Evolutionary conservation across 2,329 filamentous ascomycete genomes (phyloP), one percentile per base, ranked within the genome.

Genomic region (Raffaelea deltoideospora): DNA sequence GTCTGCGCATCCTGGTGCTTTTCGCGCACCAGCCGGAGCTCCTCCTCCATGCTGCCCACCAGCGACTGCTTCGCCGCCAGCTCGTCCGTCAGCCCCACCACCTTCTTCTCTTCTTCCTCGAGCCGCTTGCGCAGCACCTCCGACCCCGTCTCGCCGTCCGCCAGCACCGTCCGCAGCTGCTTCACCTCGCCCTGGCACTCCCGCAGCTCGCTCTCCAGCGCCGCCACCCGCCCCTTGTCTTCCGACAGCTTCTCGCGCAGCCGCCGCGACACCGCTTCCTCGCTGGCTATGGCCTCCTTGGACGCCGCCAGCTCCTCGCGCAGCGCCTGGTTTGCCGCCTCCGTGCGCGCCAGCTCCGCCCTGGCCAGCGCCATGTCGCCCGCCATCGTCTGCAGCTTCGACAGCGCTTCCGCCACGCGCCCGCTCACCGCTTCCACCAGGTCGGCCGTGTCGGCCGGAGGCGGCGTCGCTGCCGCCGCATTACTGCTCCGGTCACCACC

Each of bases 141-240:
- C 0, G 84, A 86, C 5, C 85, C 85, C 3, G 77, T 86, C 54
- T 90, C 84, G 14, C 84, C 86, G 44, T 87, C 80, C 1, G 80
- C 74, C 50, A 93, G 77, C 53, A 79, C 80, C 14, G 64, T 62
- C 39, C 82, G 73, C 18, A 93, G 60, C 21, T 69, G 63, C 39
- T 67, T 70, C 18, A 93, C 65, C 47, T 90, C 79, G 13, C 68
- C 61, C 28, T 81, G 75, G 41, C 80, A 74, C 38, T 81, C 74
- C 3, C 68, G 63, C 3, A 76, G 53, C 47, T 78, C 71, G 21
- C 49, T 53, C 47, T 77, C 71, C 1, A 78, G 55, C 3, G 68
- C 64, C n/a, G 50, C 41, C 3, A 64, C 62, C 47, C 64, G 69
- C 14, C 71, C 69, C 48, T 65, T 64, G 45, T 73, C 67, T 37